Base-by-base conservation (phyloP, 805 yeast species). In the Isabelozyma pseudorhagii region DNA sequence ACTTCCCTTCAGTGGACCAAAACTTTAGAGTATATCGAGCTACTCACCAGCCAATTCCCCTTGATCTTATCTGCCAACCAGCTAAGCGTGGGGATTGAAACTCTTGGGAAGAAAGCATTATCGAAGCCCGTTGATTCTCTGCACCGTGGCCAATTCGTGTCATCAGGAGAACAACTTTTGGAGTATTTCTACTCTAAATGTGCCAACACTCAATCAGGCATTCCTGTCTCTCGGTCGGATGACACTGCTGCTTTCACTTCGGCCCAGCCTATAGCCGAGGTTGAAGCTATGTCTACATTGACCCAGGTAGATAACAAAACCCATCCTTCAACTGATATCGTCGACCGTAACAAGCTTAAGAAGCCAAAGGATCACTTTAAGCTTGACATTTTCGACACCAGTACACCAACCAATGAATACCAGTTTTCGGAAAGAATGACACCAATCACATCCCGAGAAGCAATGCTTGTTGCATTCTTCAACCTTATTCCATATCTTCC, bases 41-140 rank as follows among this genome's bases (percentile, higher is more conserved):
- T 81, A 17, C 69, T 82, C 1, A 58, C 80, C 8, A 53, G 63
- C 1, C 86, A 85, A 51, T 87, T 83, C 57, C 93, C 93, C 0
- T 51, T 52, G 0, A 57, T 73, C 1, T 56, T 87, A 15, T 79
- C 88, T 0, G 66, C 82, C 4, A 59, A 63, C 8, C 93, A 86
- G 59, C 66, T 84, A 17, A 71, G 72, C 21, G 71, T 83, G 17
- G 89, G 88, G 0, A 66, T 82, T 15, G 83, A 77, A 54, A 76
- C 83, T 0, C 64, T 84, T 28, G 81, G 87, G 0, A 72, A 76
- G 51, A 66, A 64, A 45, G 53, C 69, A 17, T 53, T 74, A 46
- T 59, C 71, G 0, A 54, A 52, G 10, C 68, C 72, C 0, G 44
- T 63, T 14, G 27, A n/a, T 1, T 54, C 57, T 41, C 44, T 42